phyloP scores from a whole-genome alignment of 768 basidiomycete species.

The Suillus ampliporus region DNA sequence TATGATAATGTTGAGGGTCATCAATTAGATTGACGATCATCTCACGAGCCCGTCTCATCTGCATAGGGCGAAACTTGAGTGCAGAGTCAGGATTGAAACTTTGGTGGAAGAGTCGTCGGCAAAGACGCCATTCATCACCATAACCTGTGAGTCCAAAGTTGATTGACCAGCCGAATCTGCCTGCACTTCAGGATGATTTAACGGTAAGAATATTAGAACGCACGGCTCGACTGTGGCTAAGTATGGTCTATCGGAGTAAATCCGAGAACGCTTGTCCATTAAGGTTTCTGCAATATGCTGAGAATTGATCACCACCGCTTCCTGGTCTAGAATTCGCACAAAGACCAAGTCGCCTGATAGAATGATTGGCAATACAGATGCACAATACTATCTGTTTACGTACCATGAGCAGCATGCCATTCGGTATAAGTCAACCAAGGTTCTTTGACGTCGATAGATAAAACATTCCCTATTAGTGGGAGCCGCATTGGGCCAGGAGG shows the following conservation, averaged over 20 bases:
- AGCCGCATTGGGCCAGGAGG: conserved; percentile 43
- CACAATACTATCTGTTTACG: not conserved
- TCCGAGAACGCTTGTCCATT: conserved; percentile 13
- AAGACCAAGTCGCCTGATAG: conserved; percentile 10
- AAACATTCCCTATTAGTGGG: conserved; percentile 42
- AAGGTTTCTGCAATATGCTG: conserved; percentile 4
- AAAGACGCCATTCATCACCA: conserved; percentile 35
- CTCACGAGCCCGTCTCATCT: not conserved
- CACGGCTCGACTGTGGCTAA: conserved; percentile 6
- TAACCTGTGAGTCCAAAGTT: conserved; percentile 1
- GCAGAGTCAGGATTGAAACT: not conserved
- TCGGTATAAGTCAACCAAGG: conserved; percentile 39
- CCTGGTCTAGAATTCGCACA: conserved; percentile 4
- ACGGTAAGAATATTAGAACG: not conserved
- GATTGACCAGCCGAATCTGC: conserved; percentile 10
- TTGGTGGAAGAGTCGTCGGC: conserved; percentile 17
- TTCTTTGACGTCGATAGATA: conserved; percentile 34
- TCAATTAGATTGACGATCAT: conserved; percentile 9
- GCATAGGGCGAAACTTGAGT: conserved; percentile 7
- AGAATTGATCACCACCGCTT: conserved; percentile 9
- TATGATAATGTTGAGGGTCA: conserved; percentile 2
- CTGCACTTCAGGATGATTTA: not conserved
- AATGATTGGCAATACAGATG: not conserved
- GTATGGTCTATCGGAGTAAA: conserved; percentile 14
- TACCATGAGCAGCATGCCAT: conserved; percentile 37